A percentile compares a stretch with the other conserved stretches of the same genome.
Conservation (phyloP, 2,329 filamentous ascomycete species). For the Hypoxylon sp. region DNA sequence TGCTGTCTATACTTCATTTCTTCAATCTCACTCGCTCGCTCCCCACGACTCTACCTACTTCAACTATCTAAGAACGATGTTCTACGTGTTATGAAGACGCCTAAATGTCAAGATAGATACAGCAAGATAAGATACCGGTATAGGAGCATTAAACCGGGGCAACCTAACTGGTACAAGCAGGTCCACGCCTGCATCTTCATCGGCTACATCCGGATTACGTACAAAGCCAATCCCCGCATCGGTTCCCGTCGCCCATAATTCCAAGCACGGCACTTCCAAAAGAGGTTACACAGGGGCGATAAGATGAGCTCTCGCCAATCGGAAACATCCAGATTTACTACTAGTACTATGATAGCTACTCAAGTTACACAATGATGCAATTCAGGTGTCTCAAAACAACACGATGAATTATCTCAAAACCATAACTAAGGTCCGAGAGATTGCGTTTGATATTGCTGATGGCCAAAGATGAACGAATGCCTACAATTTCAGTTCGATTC, state of each 20-base stretch:
- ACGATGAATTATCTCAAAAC: no score
- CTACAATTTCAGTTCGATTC: not conserved
- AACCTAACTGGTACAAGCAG: slow-evolving; percentile 21
- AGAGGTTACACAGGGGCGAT: not conserved
- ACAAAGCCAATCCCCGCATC: slow-evolving; percentile 15
- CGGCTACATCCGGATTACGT: slow-evolving; percentile 1
- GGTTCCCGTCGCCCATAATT: slow-evolving; percentile 1
- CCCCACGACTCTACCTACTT: not conserved
- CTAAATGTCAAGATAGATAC: not conserved
- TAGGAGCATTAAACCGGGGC: slow-evolving; percentile 26
- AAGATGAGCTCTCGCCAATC: slow-evolving; percentile 1
- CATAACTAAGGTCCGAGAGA: no score
- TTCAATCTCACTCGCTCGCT: not conserved
- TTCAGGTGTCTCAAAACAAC: not conserved
- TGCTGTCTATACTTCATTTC: slow-evolving; percentile 61
- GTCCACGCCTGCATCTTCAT: slow-evolving; percentile 7
- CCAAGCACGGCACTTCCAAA: not conserved
- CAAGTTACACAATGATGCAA: slow-evolving; percentile 4
- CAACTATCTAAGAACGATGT: not conserved
- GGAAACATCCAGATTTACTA: not conserved
- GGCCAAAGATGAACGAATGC: not conserved
- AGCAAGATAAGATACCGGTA: slow-evolving; percentile 14
- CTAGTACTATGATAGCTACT: no score
- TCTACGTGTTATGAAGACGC: not conserved
- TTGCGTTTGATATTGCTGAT: not conserved